Conservation (phyloP, 1,284 basidiomycete genomes). For the Cryptococcus amylolentus region DNA sequence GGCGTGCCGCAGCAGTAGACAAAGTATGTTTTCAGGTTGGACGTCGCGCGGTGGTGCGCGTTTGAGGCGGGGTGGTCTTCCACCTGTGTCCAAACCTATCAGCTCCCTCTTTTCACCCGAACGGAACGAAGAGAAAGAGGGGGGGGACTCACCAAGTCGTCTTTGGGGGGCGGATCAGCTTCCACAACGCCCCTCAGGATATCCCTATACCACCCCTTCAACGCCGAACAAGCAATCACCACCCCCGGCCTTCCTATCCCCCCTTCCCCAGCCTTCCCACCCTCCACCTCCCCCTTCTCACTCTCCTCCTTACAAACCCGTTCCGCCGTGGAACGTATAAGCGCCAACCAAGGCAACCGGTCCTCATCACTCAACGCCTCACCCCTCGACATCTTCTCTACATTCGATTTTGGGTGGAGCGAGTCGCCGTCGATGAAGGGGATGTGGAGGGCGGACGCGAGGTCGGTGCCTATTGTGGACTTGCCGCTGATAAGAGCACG, state of each 20-base stretch:
- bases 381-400: conserved; percentile 82
- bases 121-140: no score
- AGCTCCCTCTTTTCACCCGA: no score
- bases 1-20: conserved; percentile 73
- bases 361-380: conserved; percentile 77
- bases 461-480: conserved; percentile 70
- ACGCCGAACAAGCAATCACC: conserved; percentile 80
- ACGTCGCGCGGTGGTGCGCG: conserved; percentile 31
- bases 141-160: conserved; percentile 32
- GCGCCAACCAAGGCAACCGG: conserved; percentile 77
- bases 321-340: conserved; percentile 66
- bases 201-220: conserved; percentile 77
- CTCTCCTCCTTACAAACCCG: conserved; percentile 52
- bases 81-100: conserved; percentile 9
- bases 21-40: conserved; percentile 64
- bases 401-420: conserved; percentile 74
- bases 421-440: conserved; percentile 89
- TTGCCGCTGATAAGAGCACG: conserved; percentile 61
- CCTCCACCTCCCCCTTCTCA: conserved; percentile 28
- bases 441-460: conserved; percentile 61
- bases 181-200: conserved; percentile 63
- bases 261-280: conserved; percentile 19
- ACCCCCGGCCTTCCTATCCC: conserved; percentile 55
- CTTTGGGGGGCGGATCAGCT: conserved; percentile 35
- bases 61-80: conserved; percentile 17